phyloP scores from a whole-genome alignment of 2,329 filamentous ascomycete genomes.

The Fusarium coicis region DNA sequence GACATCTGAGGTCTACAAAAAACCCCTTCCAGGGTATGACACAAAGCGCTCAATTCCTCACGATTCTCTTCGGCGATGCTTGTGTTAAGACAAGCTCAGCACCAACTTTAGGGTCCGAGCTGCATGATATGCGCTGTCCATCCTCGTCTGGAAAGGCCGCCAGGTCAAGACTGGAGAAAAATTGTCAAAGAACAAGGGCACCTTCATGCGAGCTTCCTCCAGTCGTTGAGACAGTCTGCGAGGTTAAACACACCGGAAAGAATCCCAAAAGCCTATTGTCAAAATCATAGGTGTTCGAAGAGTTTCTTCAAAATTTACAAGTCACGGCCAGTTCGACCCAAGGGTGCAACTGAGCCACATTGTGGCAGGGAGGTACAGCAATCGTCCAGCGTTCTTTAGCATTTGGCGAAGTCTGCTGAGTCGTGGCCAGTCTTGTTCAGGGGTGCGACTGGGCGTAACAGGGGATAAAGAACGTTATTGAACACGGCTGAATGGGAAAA shows the following conservation, averaged over 20 bases:
- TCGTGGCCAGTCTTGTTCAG: not conserved
- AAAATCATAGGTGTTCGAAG: not conserved
- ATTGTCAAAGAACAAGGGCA: not conserved
- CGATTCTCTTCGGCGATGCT: not conserved
- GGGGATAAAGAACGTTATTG: no score
- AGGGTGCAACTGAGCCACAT: not conserved
- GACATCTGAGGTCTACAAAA: no score
- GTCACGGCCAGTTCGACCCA: not conserved
- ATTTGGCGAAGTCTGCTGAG: not conserved
- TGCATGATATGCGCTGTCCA: not conserved
- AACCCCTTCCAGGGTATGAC: not conserved
- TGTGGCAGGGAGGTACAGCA: not conserved
- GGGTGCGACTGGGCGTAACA: not conserved
- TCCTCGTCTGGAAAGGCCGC: not conserved
- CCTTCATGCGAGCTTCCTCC: not conserved
- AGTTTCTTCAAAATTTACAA: not conserved
- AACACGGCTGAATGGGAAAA: not conserved
- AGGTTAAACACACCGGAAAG: not conserved
- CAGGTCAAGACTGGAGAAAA: no score
- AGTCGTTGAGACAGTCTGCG: not conserved
- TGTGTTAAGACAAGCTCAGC: no score
- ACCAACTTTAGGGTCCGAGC: rapidly evolving
- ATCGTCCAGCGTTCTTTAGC: not conserved
- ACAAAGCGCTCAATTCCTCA: not conserved
- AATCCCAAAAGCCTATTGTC: not conserved